A percentile compares a stretch with the other conserved stretches of the same genome.
phyloP scores from a whole-genome alignment of 2,329 filamentous ascomycete genomes.

The Tricladium varicosporioides region DNA sequence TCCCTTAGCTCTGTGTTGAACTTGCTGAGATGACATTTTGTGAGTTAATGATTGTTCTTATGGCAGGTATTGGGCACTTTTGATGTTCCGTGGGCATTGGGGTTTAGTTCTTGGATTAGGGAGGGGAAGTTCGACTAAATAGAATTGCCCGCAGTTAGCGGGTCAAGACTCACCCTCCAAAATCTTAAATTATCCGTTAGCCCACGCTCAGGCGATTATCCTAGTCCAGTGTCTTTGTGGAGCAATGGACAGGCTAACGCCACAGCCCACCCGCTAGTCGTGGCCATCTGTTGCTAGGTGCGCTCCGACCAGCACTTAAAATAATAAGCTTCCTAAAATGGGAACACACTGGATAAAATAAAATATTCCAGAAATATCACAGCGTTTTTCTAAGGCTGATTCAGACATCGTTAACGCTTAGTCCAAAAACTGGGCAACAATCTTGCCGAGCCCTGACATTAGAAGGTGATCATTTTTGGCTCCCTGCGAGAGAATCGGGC shows the following conservation, averaged over 20 bases:
- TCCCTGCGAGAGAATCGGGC: background rate
- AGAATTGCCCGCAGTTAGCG: background rate
- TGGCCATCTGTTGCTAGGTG: background rate
- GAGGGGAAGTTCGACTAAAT: background rate
- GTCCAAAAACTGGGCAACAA: background rate
- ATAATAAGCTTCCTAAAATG: background rate
- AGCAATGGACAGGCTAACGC: background rate
- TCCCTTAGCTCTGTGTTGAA: too few species aligned
- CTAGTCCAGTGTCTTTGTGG: background rate
- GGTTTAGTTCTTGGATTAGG: background rate
- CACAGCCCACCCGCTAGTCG: background rate
- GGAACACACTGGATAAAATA: too few species aligned
- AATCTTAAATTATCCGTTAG: background rate
- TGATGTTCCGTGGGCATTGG: background rate
- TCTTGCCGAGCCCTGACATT: background rate
- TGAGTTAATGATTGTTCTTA: background rate
- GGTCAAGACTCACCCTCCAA: background rate
- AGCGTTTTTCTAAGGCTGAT: background rate
- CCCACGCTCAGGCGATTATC: background rate
- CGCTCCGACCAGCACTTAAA: background rate
- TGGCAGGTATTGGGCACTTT: background rate
- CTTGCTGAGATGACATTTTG: background rate
- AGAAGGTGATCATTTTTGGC: background rate
- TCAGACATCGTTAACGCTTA: background rate
- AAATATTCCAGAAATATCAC: background rate